Conservation (phyloP, 345 rosid species). For the Eucalyptus curtisii region DNA sequence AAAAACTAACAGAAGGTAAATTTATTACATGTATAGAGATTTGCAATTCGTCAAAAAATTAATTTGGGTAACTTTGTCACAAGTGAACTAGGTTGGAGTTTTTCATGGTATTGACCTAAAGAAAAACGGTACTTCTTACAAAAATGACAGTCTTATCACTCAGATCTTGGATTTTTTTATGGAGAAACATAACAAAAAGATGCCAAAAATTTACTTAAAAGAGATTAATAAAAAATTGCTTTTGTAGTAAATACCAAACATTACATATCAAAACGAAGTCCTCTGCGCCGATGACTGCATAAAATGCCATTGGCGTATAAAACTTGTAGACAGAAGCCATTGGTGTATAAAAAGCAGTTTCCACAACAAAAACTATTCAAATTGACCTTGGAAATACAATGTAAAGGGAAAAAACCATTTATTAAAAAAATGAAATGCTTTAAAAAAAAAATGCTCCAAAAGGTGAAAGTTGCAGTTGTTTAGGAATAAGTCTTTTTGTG, state of each 20-base stretch:
- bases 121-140: not conserved
- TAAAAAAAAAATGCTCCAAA: not conserved
- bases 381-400: not conserved
- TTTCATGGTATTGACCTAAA: too few species aligned
- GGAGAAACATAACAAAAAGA: not conserved
- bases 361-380: not conserved
- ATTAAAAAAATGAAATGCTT: not conserved
- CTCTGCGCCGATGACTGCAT: not conserved
- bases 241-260: not conserved
- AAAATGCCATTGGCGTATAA: not conserved
- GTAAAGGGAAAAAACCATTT: not conserved
- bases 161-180: not conserved
- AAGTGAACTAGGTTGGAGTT: accelerated
- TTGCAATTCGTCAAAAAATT: too few species aligned
- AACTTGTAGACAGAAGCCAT: not conserved
- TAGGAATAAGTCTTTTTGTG: not conserved
- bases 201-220: not conserved
- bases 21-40: too few species aligned
- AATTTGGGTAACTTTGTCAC: too few species aligned
- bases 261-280: not conserved
- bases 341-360: too few species aligned
- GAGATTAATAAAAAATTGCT: not conserved
- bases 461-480: not conserved
- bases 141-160: not conserved
- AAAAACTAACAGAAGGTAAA: too few species aligned